A percentile compares a stretch with the other conserved stretches of the same genome.
Conservation (phyloP, 1,284 basidiomycete genomes). For the Rhodotorula mucilaginosa region DNA sequence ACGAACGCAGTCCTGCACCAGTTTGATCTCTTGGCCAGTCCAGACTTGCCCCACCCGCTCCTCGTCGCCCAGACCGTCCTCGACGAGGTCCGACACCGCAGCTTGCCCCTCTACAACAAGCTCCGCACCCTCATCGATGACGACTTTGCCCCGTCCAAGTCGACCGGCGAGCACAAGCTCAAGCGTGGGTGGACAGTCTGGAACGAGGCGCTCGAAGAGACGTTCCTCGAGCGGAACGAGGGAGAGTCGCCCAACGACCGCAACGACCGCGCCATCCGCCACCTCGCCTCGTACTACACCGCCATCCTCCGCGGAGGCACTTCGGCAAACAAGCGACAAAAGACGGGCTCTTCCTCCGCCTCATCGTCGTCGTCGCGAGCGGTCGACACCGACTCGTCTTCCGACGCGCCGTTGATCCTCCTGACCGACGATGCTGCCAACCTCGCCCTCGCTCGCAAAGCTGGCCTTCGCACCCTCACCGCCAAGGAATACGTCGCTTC, state of each 20-base stretch:
- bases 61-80: slow-evolving; percentile 92
- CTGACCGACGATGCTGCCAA: slow-evolving; percentile 89
- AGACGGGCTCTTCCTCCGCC: slow-evolving; percentile 10
- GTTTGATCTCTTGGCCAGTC: slow-evolving; percentile 87
- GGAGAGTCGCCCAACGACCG: slow-evolving; percentile 83
- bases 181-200: slow-evolving; percentile 38
- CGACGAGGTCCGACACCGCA: slow-evolving; percentile 93
- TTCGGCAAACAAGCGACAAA: slow-evolving; percentile 38
- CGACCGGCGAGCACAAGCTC: slow-evolving; percentile 3
- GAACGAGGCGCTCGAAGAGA: slow-evolving; percentile 54
- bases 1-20: slow-evolving; percentile 92
- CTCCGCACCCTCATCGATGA: slow-evolving; percentile 78
- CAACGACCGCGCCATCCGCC: slow-evolving; percentile 87
- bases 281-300: slow-evolving; percentile 79
- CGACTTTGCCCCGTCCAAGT: slow-evolving; percentile 20
- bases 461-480: slow-evolving; percentile 62
- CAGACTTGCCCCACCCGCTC: slow-evolving; percentile 57
- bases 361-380: not conserved
- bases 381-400: slow-evolving; percentile 44
- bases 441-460: slow-evolving; percentile 67
- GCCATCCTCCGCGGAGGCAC: slow-evolving; percentile 60
- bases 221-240: slow-evolving; percentile 63
- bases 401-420: slow-evolving; percentile 62
- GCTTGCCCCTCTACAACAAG: slow-evolving; percentile 87
- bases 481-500: slow-evolving; percentile 78